phyloP scores from a whole-genome alignment of 495 filamentous ascomycete genomes.

The Hyphodiscus hymeniophilus region DNA sequence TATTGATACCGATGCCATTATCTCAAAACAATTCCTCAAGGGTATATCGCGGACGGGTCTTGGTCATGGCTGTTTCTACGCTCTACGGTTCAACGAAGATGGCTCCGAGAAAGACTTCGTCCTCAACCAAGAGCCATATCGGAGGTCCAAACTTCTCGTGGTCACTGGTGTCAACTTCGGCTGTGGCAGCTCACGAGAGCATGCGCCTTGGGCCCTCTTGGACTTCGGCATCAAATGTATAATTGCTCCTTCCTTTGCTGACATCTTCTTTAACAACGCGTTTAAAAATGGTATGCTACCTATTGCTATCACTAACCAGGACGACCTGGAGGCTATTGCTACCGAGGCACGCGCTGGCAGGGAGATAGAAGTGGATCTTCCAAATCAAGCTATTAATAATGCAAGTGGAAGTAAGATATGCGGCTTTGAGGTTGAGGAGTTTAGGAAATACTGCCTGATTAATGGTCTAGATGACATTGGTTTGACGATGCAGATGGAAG shows the following conservation, averaged over 20 bases:
- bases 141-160: slow-evolving; percentile 79
- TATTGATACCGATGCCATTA: slow-evolving; percentile 96
- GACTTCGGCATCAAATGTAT: slow-evolving; percentile 95
- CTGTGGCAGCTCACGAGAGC: slow-evolving; percentile 87
- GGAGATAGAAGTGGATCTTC: slow-evolving; percentile 88
- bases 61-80: slow-evolving; percentile 81
- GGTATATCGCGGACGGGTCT: slow-evolving; percentile 97
- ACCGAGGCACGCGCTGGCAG: slow-evolving; percentile 73
- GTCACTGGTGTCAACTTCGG: slow-evolving; percentile 94
- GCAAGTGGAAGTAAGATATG: slow-evolving; percentile 61
- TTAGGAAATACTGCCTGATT: slow-evolving; percentile 87
- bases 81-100: slow-evolving; percentile 65
- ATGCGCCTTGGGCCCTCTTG: slow-evolving; percentile 93
- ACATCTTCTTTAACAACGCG: slow-evolving; percentile 99
- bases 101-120: slow-evolving; percentile 75
- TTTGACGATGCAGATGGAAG: slow-evolving; percentile 83
- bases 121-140: slow-evolving; percentile 86
- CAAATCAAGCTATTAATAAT: slow-evolving; percentile 78
- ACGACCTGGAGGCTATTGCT: slow-evolving; percentile 59
- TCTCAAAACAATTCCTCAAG: slow-evolving; percentile 98
- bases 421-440: slow-evolving; percentile 79
- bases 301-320: slow-evolving; percentile 61
- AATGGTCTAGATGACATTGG: slow-evolving; percentile 97
- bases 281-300: slow-evolving; percentile 99
- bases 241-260: slow-evolving; percentile 86